Percentiles rank a stretch among this genome's conserved stretches.
These are phyloP conservation scores for Dipteronia dyeriana DNA, from an alignment of 345 rosid genomes.

Conservation along the genomic window DNA sequence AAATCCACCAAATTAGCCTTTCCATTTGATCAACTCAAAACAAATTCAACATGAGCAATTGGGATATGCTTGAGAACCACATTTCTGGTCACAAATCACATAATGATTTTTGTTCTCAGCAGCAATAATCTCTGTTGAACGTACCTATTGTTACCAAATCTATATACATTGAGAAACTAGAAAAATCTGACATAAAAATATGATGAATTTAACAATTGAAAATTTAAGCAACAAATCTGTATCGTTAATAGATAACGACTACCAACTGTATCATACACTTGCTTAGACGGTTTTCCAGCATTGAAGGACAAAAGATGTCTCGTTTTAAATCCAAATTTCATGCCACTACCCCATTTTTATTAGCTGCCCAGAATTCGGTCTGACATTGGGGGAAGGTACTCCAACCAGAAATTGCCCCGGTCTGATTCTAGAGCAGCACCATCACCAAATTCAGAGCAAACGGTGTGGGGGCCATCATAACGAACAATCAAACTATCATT, in stretches of 20 bases:
- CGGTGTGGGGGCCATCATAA: constrained; percentile 39
- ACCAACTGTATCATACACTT: neutral
- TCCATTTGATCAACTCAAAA: too few relatives aligned
- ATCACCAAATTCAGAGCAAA: constrained; percentile 26
- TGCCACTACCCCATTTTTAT: neutral
- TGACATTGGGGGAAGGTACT: constrained; percentile 35
- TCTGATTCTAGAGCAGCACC: neutral
- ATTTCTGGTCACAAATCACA: neutral
- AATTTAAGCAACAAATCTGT: neutral
- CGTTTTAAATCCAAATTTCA: neutral
- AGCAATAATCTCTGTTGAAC: too few relatives aligned
- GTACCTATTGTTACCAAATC: neutral
- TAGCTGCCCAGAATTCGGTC: constrained; percentile 32
- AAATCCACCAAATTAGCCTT: too few relatives aligned
- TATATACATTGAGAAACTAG: neutral
- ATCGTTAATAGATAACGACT: neutral
- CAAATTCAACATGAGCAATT: neutral
- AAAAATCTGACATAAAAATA: neutral
- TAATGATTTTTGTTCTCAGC: neutral
- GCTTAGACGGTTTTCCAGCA: neutral
- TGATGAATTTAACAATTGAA: neutral
- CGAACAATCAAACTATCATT: neutral
- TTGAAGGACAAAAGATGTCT: neutral
- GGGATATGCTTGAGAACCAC: neutral
- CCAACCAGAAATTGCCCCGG: constrained; percentile 35